phyloP scores from a whole-genome alignment of 2,329 filamentous ascomycete species.

The Cytospora schulzeri region DNA sequence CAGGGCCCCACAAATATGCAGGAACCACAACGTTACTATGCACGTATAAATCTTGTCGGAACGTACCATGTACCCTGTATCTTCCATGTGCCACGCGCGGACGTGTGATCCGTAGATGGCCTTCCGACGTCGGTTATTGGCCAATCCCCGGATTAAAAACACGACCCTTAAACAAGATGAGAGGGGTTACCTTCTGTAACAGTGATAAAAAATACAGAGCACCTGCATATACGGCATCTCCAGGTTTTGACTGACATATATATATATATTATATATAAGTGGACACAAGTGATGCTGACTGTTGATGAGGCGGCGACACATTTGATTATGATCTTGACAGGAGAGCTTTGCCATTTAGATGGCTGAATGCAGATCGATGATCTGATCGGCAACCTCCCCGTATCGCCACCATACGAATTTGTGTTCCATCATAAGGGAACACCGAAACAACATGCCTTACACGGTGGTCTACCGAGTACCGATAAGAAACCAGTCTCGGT shows the following conservation, averaged over 20 bases:
- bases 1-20: conserved; percentile 16
- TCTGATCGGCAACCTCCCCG: too few species aligned
- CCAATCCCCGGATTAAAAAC: background rate
- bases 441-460: background rate
- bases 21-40: conserved; percentile 1
- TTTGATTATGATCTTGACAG: background rate
- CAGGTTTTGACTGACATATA: conserved; percentile 11
- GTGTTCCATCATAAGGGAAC: background rate
- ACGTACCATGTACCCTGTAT: background rate
- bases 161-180: conserved; percentile 7
- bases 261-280: too few species aligned
- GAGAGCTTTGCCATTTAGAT: background rate
- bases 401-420: background rate
- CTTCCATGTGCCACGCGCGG: background rate
- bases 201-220: conserved; percentile 6
- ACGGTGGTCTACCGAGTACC: background rate
- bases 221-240: background rate
- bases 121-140: background rate
- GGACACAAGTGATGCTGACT: too few species aligned
- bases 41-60: background rate
- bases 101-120: background rate
- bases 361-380: background rate
- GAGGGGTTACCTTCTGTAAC: conserved; percentile 18
- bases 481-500: background rate
- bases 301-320: background rate